Percentiles rank a stretch among this genome's conserved stretches.
Conservation (phyloP, 768 basidiomycete species). For the Paxillus rubicundulus region DNA sequence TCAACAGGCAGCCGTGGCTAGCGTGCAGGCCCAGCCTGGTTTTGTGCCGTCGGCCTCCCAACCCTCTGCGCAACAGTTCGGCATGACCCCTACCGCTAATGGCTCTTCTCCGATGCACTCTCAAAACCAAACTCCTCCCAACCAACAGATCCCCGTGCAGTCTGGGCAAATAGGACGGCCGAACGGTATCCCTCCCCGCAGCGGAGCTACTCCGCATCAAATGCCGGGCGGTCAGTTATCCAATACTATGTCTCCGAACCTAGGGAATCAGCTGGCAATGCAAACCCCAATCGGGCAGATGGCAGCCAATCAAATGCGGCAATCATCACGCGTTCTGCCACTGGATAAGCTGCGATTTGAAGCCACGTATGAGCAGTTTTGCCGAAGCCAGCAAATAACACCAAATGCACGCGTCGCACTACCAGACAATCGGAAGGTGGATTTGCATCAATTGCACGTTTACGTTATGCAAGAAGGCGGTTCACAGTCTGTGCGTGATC, state of each 20-base stretch:
- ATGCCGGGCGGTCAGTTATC: slow-evolving; percentile 28
- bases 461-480: slow-evolving; percentile 62
- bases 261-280: slow-evolving; percentile 25
- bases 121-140: slow-evolving; percentile 16
- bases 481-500: slow-evolving; percentile 39
- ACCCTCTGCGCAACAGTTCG: slow-evolving; percentile 14
- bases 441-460: slow-evolving; percentile 57
- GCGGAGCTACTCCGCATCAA: slow-evolving; percentile 39
- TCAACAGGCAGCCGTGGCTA: slow-evolving; percentile 13
- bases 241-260: slow-evolving; percentile 35
- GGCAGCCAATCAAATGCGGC: slow-evolving; percentile 16
- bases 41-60: slow-evolving; percentile 19
- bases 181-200: slow-evolving; percentile 36
- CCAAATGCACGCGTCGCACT: slow-evolving; percentile 41
- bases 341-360: slow-evolving; percentile 56
- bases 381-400: slow-evolving; percentile 39
- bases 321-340: slow-evolving; percentile 27
- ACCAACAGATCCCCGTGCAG: slow-evolving; percentile 34
- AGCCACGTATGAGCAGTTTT: slow-evolving; percentile 47
- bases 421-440: slow-evolving; percentile 55
- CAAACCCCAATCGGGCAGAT: slow-evolving; percentile 20
- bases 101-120: slow-evolving; percentile 16
- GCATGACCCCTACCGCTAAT: slow-evolving; percentile 14
- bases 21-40: slow-evolving; percentile 19
- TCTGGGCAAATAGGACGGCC: slow-evolving; percentile 30